Base-by-base conservation (phyloP, 2,329 filamentous ascomycete genomes). In the Penicillium sp. region DNA sequence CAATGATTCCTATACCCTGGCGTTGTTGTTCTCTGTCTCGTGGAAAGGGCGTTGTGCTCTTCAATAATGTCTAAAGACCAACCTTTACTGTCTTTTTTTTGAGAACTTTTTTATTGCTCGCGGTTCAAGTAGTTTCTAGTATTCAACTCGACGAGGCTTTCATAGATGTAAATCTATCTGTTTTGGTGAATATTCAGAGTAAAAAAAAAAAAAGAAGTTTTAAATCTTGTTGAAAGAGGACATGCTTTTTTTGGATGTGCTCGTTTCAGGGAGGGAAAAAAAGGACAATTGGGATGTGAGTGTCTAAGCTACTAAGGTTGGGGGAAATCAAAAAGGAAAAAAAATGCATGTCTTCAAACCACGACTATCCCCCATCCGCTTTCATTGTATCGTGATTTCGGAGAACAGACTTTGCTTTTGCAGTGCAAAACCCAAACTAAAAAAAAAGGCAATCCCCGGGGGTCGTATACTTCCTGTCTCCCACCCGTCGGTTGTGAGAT, bases 341-440 rank as follows among this genome's bases (percentile, higher is more conserved):
- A 60, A 70, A 70, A 70, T 66, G 65, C 70, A 70, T 69, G 61
- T 66, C 63, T 66, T 68, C 66, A 68, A 62, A 68, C 65, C 58
- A 63, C 61, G 58, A 61, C 59, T 70, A 62, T 35, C 53, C 68
- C 67, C 66, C 66, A 62, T 66, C 69, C 66, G 67, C 68, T 67
- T 69, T 73, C 71, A 63, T 74, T 70, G 69, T 69, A 73, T 73
- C 71, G 68, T 74, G 66, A 73, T 65, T 55, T 69, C 63, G 64
- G 55, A 61, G 60, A 61, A 61, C 44, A 62, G 66, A 64, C 67
- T 63, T 68, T 66, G 65, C 66, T 49, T 56, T 57, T 58, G 55
- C 49, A 51, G 31, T 49, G 55, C 59, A 65, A 66, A 61, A 57
- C 55, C 59, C 58, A 59, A 64, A 61, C 45, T 48, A 58, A 54